Evolutionary conservation across 441 rosid species (phyloP).

Genomic region (Erodium trifolium): DNA sequence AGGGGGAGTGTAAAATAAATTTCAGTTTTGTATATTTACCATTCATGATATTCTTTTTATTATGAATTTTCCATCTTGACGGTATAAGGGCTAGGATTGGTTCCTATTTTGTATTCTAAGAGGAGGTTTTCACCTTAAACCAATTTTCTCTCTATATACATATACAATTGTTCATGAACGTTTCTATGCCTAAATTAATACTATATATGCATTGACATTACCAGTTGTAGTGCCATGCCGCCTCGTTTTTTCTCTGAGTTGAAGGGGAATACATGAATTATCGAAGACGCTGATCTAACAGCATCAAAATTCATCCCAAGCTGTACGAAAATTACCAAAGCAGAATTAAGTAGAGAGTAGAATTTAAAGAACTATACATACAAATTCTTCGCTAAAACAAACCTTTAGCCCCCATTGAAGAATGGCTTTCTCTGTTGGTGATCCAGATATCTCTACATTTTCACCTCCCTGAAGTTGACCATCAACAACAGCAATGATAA

Average conservation of each 20-base stretch:
- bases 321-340: conserved; percentile 35
- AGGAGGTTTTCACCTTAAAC: no score
- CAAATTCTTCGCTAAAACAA: neutral
- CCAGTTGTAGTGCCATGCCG: conserved; percentile 81
- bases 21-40: no score
- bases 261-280: conserved; percentile 52
- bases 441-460: conserved; percentile 74
- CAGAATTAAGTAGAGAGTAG: conserved; percentile 16
- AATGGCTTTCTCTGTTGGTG: conserved; percentile 97
- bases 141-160: no score
- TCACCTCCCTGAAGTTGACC: conserved; percentile 42
- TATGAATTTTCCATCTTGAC: no score
- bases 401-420: conserved; percentile 92
- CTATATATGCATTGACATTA: conserved; percentile 20
- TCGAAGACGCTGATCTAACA: conserved; percentile 60
- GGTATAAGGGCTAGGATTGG: no score
- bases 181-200: neutral
- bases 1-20: no score
- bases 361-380: conserved; percentile 14
- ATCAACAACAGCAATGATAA: conserved; percentile 6
- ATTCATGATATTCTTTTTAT: no score
- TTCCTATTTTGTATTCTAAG: no score
- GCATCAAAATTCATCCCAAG: conserved; percentile 84
- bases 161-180: neutral
- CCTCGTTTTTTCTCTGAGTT: conserved; percentile 85